Percentiles rank a stretch among this genome's conserved stretches.
phyloP scores from a whole-genome alignment of 1,139 yeast genomes.

The Pichia sp. region DNA sequence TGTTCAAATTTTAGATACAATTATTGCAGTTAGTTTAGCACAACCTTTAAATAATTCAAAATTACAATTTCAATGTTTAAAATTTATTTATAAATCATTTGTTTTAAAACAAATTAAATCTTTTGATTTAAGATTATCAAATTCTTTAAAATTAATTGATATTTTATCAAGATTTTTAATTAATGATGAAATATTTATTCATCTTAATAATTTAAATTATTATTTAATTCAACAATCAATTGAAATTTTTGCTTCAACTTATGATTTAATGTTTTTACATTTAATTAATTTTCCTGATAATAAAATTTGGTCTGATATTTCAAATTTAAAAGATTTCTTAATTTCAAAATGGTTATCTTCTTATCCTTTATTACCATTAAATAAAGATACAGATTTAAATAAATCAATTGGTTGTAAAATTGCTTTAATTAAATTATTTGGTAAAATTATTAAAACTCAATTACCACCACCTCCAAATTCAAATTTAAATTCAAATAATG shows the following conservation, averaged over 20 bases:
- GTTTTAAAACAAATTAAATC: constrained; percentile 19
- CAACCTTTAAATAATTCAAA: constrained; percentile 18
- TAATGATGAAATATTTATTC: constrained; percentile 7
- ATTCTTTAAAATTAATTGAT: constrained; percentile 20
- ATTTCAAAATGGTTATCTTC: constrained; percentile 34
- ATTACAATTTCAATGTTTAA: constrained; percentile 23
- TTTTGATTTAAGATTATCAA: constrained; percentile 17
- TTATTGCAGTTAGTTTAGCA: constrained; percentile 23
- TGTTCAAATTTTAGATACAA: constrained; percentile 25
- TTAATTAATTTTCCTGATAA: constrained; percentile 21
- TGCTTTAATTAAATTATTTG: constrained; percentile 66
- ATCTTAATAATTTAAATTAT: constrained; percentile 19
- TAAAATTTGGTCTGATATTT: constrained; percentile 31
- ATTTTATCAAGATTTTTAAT: constrained; percentile 21
- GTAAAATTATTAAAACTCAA: constrained; percentile 66
- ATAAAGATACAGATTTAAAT: constrained; percentile 43
- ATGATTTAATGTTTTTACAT: constrained; percentile 22
- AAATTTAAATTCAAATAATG: constrained; percentile 11
- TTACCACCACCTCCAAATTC: constrained; percentile 33
- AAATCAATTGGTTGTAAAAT: constrained; percentile 54
- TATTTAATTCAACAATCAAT: constrained; percentile 22
- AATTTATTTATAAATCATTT: constrained; percentile 24
- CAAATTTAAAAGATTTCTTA: constrained; percentile 38
- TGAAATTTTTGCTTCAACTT: constrained; percentile 23
- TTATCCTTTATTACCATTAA: constrained; percentile 45